These are phyloP conservation scores for Spergularia bocconei DNA, from an alignment of 148 eudicot species.

Conservation along the genomic window DNA sequence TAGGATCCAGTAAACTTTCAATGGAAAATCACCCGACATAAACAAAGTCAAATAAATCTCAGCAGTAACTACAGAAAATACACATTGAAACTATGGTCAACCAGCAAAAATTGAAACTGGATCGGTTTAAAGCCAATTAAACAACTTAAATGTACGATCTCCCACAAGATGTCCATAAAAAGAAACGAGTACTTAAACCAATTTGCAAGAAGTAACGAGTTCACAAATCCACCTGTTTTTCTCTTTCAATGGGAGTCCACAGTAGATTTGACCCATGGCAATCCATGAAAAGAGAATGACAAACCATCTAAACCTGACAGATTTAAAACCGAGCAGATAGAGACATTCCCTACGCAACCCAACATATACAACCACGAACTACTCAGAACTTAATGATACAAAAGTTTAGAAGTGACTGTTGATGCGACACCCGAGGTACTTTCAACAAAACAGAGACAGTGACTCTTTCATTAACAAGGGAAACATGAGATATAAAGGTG, in stretches of 20 bases:
- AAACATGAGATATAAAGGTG: too few relatives aligned
- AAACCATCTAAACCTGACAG: not conserved
- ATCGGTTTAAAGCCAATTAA: not conserved
- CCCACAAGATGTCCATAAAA: too few relatives aligned
- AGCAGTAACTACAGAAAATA: not conserved
- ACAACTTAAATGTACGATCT: not conserved
- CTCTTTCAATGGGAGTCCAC: too few relatives aligned
- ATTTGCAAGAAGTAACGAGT: not conserved
- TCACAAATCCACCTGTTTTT: not conserved
- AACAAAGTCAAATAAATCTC: not conserved
- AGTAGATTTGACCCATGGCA: not conserved
- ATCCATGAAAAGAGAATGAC: not conserved
- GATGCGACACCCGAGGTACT: too few relatives aligned
- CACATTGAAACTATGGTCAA: not conserved
- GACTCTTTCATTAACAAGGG: too few relatives aligned
- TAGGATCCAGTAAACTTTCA: slow-evolving; percentile 16
- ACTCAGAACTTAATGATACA: too few relatives aligned
- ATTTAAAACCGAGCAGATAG: not conserved
- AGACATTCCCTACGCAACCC: not conserved
- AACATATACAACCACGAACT: not conserved
- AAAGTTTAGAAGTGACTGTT: too few relatives aligned
- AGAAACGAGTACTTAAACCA: not conserved
- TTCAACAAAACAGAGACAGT: too few relatives aligned
- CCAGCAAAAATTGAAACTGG: not conserved
- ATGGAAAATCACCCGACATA: not conserved